These are phyloP conservation scores for Cercospora brassicicola DNA, from an alignment of 2,329 filamentous ascomycete species.

Conservation along the genomic window DNA sequence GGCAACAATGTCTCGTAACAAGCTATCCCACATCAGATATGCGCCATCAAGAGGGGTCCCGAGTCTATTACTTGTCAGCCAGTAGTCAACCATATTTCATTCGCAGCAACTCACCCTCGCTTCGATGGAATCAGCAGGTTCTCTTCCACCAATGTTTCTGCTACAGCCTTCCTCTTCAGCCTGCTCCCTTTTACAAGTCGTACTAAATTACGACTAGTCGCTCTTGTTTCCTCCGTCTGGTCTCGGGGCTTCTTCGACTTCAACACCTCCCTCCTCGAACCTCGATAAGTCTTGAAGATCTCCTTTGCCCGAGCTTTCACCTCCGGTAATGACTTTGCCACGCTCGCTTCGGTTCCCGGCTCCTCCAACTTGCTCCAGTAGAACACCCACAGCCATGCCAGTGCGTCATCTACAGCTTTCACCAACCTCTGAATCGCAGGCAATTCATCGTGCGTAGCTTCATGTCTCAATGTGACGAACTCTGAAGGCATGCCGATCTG, in stretches of 20 bases:
- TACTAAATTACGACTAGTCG: slow-evolving; percentile 17
- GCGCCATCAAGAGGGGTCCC: slow-evolving; percentile 45
- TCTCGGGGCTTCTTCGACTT: slow-evolving; percentile 37
- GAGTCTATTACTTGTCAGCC: slow-evolving; percentile 27
- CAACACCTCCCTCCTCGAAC: slow-evolving; percentile 33
- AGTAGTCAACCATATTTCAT: too few relatives aligned
- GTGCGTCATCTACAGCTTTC: slow-evolving; percentile 65
- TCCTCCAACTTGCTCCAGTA: slow-evolving; percentile 68
- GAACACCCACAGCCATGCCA: slow-evolving; percentile 84
- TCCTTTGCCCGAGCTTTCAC: slow-evolving; percentile 36
- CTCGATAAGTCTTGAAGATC: slow-evolving; percentile 31
- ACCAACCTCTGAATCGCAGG: slow-evolving; percentile 74
- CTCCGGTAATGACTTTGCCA: slow-evolving; percentile 36
- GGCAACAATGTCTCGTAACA: slow-evolving; percentile 42
- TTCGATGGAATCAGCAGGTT: slow-evolving; percentile 42
- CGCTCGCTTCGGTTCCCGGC: slow-evolving; percentile 27
- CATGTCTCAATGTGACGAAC: slow-evolving; percentile 86
- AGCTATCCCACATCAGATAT: slow-evolving; percentile 47
- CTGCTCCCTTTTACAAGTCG: slow-evolving; percentile 16
- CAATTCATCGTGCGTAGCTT: slow-evolving; percentile 85
- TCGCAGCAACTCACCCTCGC: slow-evolving; percentile 30
- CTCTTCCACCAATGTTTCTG: slow-evolving; percentile 39
- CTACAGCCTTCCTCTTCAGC: slow-evolving; percentile 22
- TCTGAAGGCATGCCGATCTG: slow-evolving; percentile 69
- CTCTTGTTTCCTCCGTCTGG: slow-evolving; percentile 13